Evolutionary conservation across 1,284 basidiomycete genomes (phyloP).

Genomic region (Waitea zeae): DNA sequence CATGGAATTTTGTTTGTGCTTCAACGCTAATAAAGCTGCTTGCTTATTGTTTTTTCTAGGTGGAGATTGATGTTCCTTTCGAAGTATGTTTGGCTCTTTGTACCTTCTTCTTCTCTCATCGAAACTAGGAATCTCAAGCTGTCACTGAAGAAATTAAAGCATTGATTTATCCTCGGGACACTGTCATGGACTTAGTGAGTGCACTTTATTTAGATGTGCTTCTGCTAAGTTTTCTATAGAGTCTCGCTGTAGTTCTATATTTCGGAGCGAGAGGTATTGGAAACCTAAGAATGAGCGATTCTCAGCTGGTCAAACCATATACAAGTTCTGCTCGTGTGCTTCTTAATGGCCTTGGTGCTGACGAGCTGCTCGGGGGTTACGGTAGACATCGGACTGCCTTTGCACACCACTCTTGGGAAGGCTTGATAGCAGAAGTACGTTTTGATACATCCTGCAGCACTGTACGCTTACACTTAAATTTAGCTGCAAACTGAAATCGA

Average conservation of each 20-base stretch:
- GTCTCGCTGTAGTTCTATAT: constrained; percentile 80
- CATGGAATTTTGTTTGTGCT: constrained; percentile 70
- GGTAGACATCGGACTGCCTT: constrained; percentile 76
- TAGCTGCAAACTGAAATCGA: constrained; percentile 88
- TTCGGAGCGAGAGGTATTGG: constrained; percentile 68
- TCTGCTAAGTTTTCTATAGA: constrained; percentile 27
- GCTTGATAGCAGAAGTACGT: constrained; percentile 64
- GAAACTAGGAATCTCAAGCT: constrained; percentile 40
- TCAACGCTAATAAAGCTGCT: constrained; percentile 3
- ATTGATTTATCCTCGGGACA: constrained; percentile 67
- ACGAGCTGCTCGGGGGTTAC: constrained; percentile 93
- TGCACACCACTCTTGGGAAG: constrained; percentile 45
- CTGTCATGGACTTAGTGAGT: constrained; percentile 85
- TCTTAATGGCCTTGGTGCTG: constrained; percentile 86
- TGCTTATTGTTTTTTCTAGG: constrained; percentile 18
- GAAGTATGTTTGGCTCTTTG: constrained; percentile 26
- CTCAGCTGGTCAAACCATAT: constrained; percentile 35
- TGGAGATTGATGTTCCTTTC: constrained; percentile 77
- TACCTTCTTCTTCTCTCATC: constrained; percentile 4
- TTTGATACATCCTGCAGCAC: not conserved
- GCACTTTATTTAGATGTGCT: not conserved
- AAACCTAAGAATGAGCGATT: constrained; percentile 34
- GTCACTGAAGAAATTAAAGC: constrained; percentile 42
- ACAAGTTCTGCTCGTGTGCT: constrained; percentile 67
- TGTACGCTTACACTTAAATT: not conserved